Evolutionary conservation across 306 rosid genomes (phyloP).

Genomic region (Cicer yamashitae): DNA sequence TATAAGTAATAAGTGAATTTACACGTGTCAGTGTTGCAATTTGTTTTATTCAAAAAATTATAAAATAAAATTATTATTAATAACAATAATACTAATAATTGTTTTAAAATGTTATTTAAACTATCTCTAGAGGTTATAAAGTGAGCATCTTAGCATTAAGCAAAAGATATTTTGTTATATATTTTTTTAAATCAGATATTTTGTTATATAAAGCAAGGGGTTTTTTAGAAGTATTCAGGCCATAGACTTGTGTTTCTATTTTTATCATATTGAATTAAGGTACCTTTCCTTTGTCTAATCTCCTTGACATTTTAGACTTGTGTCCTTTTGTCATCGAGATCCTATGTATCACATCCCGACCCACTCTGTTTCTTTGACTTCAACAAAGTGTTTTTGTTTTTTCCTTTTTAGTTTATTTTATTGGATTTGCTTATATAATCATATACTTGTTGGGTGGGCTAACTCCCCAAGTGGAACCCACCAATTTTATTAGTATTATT

Average conservation of each 20-base stretch:
- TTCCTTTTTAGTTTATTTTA: neutral
- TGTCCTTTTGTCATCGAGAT: neutral
- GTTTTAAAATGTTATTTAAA: no score
- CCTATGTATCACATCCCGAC: neutral
- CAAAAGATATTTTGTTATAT: no score
- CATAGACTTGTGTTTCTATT: neutral
- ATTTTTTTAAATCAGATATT: no score
- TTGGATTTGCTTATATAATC: neutral
- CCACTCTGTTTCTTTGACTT: neutral
- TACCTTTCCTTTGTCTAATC: neutral
- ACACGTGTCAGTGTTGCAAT: no score
- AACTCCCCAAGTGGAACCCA: no score
- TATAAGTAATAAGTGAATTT: neutral
- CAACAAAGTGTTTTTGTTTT: neutral
- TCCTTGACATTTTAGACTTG: neutral
- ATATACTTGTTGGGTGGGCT: no score
- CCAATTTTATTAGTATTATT: no score
- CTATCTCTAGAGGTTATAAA: no score
- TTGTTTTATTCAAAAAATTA: no score
- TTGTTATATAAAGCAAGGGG: neutral
- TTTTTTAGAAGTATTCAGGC: neutral
- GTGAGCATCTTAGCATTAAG: no score
- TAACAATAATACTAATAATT: no score
- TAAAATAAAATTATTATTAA: no score
- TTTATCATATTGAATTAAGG: neutral